phyloP scores from a whole-genome alignment of 78 protist genomes.

The Dictyostelium capitatum region DNA sequence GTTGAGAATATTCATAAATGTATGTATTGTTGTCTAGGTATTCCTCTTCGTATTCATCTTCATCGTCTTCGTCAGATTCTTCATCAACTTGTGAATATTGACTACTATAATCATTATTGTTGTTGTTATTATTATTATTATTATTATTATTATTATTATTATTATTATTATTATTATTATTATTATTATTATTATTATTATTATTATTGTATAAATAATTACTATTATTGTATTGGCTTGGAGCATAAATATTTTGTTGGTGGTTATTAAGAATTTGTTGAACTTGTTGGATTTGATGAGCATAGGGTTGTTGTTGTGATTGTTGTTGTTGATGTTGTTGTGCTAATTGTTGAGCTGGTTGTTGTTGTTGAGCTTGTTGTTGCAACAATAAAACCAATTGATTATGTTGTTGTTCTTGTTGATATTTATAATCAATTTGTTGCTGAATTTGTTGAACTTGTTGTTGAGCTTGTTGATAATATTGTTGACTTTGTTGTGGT shows the following conservation, averaged over 20 bases:
- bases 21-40: background rate
- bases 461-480: background rate
- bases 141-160: background rate
- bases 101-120: background rate
- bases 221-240: background rate
- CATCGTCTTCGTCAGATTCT: background rate
- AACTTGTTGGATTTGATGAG: too few species aligned
- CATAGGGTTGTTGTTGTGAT: background rate
- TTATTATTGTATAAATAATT: too few species aligned
- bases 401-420: background rate
- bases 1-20: background rate
- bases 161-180: background rate
- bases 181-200: too few species aligned
- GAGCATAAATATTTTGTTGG: background rate
- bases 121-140: background rate
- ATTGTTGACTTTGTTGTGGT: background rate
- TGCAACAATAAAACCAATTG: background rate
- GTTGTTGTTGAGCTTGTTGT: background rate
- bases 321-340: background rate
- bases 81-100: background rate
- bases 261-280: background rate
- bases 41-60: background rate
- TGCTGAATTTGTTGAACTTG: background rate
- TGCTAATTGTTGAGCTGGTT: background rate
- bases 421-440: background rate